phyloP scores from a whole-genome alignment of 1,139 yeast species.

The Debaryomyces sp. region DNA sequence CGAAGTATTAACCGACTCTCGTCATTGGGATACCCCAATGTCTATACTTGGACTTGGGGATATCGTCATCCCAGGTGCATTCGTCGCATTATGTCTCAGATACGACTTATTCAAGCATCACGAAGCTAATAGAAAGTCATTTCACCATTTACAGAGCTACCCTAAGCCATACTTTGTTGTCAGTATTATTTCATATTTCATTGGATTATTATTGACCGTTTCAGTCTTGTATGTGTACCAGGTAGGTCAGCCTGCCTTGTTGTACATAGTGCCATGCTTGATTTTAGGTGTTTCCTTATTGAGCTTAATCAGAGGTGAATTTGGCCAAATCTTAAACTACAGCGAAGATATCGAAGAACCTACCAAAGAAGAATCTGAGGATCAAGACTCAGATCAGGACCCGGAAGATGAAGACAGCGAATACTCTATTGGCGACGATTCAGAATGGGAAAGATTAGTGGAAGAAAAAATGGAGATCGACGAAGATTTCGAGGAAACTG shows the following conservation, averaged over 20 bases:
- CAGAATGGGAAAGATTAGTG: conserved; percentile 26
- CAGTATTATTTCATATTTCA: conserved; percentile 45
- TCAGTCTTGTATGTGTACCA: conserved; percentile 38
- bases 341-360: conserved; percentile 23
- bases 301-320: conserved; percentile 43
- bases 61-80: conserved; percentile 58
- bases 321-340: conserved; percentile 35
- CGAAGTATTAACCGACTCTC: conserved; percentile 7
- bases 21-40: conserved; percentile 8
- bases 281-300: conserved; percentile 31
- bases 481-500: conserved; percentile 15
- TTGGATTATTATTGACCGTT: conserved; percentile 49
- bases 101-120: conserved; percentile 50
- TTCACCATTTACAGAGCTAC: conserved; percentile 42
- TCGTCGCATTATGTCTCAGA: conserved; percentile 51
- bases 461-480: conserved; percentile 22
- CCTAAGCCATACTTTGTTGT: conserved; percentile 48
- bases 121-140: conserved; percentile 19
- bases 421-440: conserved; percentile 18
- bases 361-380: conserved; percentile 10
- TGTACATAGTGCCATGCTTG: conserved; percentile 61
- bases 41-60: conserved; percentile 57
- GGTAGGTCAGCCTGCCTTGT: conserved; percentile 67
- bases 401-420: conserved; percentile 15
- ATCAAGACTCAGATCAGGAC: conserved; percentile 11